phyloP scores from a whole-genome alignment of 352 stramenopile species.

The Globisporangium nunn region DNA sequence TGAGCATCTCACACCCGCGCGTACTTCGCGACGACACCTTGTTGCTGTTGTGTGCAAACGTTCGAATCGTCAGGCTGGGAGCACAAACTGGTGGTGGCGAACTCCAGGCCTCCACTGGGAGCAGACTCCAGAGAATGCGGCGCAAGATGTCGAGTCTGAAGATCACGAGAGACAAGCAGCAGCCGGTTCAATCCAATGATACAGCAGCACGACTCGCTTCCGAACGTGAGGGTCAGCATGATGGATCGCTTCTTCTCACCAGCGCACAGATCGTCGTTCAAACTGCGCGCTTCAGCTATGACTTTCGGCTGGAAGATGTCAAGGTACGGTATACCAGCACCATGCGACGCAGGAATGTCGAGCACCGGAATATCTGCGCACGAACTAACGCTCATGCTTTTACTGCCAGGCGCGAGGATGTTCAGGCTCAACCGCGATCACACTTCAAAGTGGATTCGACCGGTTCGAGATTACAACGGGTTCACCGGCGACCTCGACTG shows the following conservation, averaged over 20 bases:
- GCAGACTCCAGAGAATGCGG: neutral
- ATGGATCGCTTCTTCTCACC: neutral
- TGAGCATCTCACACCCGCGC: neutral
- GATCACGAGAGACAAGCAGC: neutral
- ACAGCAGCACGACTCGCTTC: neutral
- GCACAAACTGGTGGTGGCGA: neutral
- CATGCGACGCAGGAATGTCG: too few species aligned
- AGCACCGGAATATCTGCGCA: neutral
- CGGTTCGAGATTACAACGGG: neutral
- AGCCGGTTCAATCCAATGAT: neutral
- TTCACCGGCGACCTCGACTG: neutral
- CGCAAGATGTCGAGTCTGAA: constrained; percentile 1
- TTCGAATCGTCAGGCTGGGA: neutral
- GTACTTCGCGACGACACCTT: neutral
- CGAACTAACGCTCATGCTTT: neutral
- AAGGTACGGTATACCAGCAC: neutral
- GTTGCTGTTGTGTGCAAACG: neutral
- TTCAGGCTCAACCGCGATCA: neutral
- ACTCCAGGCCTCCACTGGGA: neutral
- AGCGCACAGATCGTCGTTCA: neutral
- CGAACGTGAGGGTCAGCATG: neutral
- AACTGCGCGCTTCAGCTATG: neutral
- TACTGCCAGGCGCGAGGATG: neutral
- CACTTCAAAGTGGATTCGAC: neutral
- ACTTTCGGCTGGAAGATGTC: neutral